Conservation (phyloP, 1,139 yeast species). For the Pichia sp. region DNA sequence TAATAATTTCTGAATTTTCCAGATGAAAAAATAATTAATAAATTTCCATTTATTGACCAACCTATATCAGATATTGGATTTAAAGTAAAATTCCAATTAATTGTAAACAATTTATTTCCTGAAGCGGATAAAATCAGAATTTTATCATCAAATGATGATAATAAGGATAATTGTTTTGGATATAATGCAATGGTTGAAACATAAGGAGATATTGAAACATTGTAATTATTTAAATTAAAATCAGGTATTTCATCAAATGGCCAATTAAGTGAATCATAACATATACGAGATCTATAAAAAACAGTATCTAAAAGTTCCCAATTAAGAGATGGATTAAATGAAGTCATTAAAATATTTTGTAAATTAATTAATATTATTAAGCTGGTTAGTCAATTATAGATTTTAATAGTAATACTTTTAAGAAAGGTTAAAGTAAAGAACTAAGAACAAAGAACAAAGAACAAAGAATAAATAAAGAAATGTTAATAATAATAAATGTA, state of each 20-base stretch:
- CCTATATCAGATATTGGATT: slow-evolving; percentile 54
- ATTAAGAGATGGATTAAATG: slow-evolving; percentile 30
- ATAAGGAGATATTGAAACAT: slow-evolving; percentile 37
- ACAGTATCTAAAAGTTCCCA: slow-evolving; percentile 66
- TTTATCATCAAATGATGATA: slow-evolving; percentile 29
- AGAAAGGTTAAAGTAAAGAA: too few relatives aligned
- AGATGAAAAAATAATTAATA: slow-evolving; percentile 54
- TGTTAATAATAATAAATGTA: too few relatives aligned
- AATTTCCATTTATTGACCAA: slow-evolving; percentile 45
- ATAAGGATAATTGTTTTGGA: slow-evolving; percentile 8
- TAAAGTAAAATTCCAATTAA: slow-evolving; percentile 46
- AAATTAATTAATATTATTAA: not conserved
- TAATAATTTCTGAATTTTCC: slow-evolving; percentile 58
- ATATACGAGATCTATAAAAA: slow-evolving; percentile 42
- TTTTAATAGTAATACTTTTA: too few relatives aligned
- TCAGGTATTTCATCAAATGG: slow-evolving; percentile 6
- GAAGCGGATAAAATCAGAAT: slow-evolving; percentile 41
- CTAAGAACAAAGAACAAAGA: too few relatives aligned
- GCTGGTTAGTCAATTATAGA: too few relatives aligned
- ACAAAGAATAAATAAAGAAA: too few relatives aligned
- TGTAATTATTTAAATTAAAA: slow-evolving; percentile 24
- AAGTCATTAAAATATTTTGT: slow-evolving; percentile 13
- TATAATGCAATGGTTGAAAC: slow-evolving; percentile 42
- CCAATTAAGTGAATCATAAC: slow-evolving; percentile 27
- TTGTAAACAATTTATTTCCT: slow-evolving; percentile 43